These are phyloP conservation scores for Vitis hybrid DNA, from an alignment of 177 flowering plant genomes.

Conservation along the genomic window DNA sequence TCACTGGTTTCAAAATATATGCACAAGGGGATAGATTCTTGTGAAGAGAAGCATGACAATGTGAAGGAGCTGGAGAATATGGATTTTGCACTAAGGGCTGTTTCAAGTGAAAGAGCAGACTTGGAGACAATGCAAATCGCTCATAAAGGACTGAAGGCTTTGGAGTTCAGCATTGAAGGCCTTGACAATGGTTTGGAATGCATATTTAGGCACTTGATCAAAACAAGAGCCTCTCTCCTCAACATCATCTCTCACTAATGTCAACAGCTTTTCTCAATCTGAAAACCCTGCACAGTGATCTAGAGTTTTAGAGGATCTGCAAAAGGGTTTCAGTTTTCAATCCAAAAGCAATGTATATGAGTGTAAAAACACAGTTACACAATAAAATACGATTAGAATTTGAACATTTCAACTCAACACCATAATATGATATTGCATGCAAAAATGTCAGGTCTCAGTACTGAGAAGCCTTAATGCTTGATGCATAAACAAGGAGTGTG, in stretches of 20 bases:
- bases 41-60: conserved; percentile 3
- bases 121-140: conserved; percentile 16
- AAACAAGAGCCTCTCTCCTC: conserved; percentile 37
- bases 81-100: conserved; percentile 2
- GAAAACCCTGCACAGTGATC: too few relatives aligned
- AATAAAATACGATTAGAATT: too few relatives aligned
- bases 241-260: conserved; percentile 41
- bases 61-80: conserved; percentile 22
- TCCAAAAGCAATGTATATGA: too few relatives aligned
- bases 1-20: conserved; percentile 12
- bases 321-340: too few relatives aligned
- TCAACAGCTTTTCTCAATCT: too few relatives aligned
- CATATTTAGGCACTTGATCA: conserved; percentile 34
- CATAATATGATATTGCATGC: too few relatives aligned
- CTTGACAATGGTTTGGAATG: conserved; percentile 38
- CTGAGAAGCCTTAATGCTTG: too few relatives aligned
- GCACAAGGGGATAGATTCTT: conserved; percentile 10
- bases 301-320: too few relatives aligned
- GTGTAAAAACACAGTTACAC: too few relatives aligned
- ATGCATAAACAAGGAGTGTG: too few relatives aligned
- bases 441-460: too few relatives aligned
- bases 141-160: conserved; percentile 16
- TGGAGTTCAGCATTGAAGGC: conserved; percentile 24
- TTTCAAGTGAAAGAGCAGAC: not conserved
- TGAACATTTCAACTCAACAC: too few relatives aligned